Evolutionary conservation across 768 basidiomycete genomes (phyloP).

Genomic region (Leccinum aurantiacum): DNA sequence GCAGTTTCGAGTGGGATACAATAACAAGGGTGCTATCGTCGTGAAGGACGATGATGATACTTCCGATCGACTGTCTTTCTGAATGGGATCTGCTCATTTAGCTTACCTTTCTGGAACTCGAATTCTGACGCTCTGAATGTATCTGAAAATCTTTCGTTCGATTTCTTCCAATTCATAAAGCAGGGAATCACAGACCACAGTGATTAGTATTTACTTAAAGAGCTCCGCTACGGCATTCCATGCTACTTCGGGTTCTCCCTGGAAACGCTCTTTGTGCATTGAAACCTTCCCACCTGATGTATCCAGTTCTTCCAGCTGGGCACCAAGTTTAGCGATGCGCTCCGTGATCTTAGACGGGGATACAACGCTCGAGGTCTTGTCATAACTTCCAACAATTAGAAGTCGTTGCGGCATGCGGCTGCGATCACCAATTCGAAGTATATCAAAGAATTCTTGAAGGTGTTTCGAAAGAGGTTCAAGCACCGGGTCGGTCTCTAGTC

Average conservation of each 20-base stretch:
- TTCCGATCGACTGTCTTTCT: background rate
- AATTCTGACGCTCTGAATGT: background rate
- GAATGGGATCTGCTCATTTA: background rate
- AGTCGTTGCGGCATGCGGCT: background rate
- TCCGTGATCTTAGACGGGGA: background rate
- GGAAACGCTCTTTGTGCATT: constrained; percentile 7
- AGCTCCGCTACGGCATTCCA: constrained; percentile 15
- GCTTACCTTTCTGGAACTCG: background rate
- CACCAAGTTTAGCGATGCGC: background rate
- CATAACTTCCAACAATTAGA: constrained; percentile 14
- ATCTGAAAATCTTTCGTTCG: background rate
- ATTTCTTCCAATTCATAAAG: background rate
- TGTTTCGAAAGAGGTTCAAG: constrained; percentile 4
- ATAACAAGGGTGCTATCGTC: constrained; percentile 34
- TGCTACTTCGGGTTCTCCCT: constrained; percentile 14
- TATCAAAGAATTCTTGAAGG: constrained; percentile 2
- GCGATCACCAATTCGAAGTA: background rate
- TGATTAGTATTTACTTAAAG: background rate
- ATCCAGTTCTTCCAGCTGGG: background rate
- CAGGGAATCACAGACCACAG: background rate
- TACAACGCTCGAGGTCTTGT: constrained; percentile 6
- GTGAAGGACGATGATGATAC: constrained; percentile 32
- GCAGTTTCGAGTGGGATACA: constrained; percentile 31
- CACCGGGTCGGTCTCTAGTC: constrained; percentile 17
- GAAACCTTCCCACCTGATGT: background rate